Percentiles rank a stretch among this genome's conserved stretches.
Conservation (phyloP, 1,284 basidiomycete genomes). For the Porogramme epimiltina region DNA sequence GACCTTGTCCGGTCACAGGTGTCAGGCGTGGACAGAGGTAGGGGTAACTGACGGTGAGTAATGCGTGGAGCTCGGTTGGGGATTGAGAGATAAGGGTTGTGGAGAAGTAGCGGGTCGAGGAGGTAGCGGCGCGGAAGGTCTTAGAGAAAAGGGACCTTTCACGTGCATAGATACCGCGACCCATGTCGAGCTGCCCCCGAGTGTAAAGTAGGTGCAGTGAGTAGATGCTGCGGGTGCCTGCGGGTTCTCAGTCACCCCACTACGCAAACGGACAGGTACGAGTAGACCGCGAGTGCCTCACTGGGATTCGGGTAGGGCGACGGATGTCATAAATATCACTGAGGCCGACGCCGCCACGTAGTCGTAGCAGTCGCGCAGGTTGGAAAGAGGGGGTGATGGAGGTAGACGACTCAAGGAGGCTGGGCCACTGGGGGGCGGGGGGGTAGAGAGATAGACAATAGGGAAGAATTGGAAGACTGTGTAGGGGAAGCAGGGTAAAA, state of each 20-base stretch:
- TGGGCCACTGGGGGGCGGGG: no score
- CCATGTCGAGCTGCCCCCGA: no score
- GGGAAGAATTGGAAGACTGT: constrained; percentile 17
- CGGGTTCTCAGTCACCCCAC: no score
- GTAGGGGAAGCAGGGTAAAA: constrained; percentile 10
- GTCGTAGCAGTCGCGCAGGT: constrained; percentile 5
- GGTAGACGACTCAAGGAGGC: not conserved
- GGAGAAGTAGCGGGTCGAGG: not conserved
- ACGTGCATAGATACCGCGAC: no score
- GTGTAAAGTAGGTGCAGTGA: no score
- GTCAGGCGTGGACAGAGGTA: not conserved
- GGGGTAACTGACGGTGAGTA: constrained; percentile 1
- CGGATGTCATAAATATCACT: not conserved
- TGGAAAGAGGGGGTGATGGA: not conserved
- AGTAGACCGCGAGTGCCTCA: no score
- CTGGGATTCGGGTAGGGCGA: no score
- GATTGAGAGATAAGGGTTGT: not conserved
- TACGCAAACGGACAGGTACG: no score
- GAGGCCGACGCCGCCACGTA: constrained; percentile 1
- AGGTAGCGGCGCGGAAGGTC: not conserved
- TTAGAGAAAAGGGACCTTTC: not conserved
- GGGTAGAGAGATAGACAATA: constrained; percentile 16
- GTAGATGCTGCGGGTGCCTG: no score
- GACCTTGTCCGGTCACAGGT: not conserved
- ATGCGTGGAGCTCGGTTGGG: not conserved